Percentiles rank a stretch among this genome's conserved stretches.
These are phyloP conservation scores for Chaetomiaceae sp. DNA, from an alignment of 2,329 filamentous ascomycete genomes.

Conservation along the genomic window DNA sequence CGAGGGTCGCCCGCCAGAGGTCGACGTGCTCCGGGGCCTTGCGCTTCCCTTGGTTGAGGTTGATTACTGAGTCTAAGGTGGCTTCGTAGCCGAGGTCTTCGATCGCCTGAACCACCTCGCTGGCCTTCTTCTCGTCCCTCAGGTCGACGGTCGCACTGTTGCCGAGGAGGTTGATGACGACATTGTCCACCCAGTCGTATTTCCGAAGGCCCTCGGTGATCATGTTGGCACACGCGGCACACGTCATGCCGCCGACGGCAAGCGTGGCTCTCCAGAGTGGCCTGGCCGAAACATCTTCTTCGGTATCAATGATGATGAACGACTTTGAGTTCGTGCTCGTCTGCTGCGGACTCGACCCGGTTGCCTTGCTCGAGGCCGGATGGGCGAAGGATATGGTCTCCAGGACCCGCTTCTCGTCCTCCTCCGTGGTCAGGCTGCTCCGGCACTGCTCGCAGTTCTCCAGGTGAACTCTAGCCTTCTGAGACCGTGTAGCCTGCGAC, in stretches of 20 bases:
- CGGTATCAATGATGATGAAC: slow-evolving; percentile 33
- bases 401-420: slow-evolving; percentile 16
- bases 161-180: slow-evolving; percentile 57
- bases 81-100: slow-evolving; percentile 65
- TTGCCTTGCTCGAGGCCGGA: slow-evolving; percentile 6
- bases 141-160: slow-evolving; percentile 61
- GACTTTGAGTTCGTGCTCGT: slow-evolving; percentile 20
- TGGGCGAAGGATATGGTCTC: slow-evolving; percentile 8
- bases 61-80: slow-evolving; percentile 45
- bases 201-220: slow-evolving; percentile 57
- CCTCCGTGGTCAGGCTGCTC: slow-evolving; percentile 1
- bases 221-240: slow-evolving; percentile 59
- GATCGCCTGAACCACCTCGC: slow-evolving; percentile 49
- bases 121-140: slow-evolving; percentile 35
- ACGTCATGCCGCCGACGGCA: slow-evolving; percentile 64
- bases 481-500: slow-evolving; percentile 16
- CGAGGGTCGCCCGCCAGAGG: slow-evolving; percentile 47
- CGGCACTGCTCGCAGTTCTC: slow-evolving; percentile 38
- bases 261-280: slow-evolving; percentile 24
- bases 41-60: slow-evolving; percentile 29
- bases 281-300: slow-evolving; percentile 17
- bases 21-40: slow-evolving; percentile 9
- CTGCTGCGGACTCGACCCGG: background rate
- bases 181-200: slow-evolving; percentile 50
- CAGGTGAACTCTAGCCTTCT: slow-evolving; percentile 32